Evolutionary conservation across 176 grass and related monocot species (phyloP).

Genomic region (Ampelocalamus luodianensis): DNA sequence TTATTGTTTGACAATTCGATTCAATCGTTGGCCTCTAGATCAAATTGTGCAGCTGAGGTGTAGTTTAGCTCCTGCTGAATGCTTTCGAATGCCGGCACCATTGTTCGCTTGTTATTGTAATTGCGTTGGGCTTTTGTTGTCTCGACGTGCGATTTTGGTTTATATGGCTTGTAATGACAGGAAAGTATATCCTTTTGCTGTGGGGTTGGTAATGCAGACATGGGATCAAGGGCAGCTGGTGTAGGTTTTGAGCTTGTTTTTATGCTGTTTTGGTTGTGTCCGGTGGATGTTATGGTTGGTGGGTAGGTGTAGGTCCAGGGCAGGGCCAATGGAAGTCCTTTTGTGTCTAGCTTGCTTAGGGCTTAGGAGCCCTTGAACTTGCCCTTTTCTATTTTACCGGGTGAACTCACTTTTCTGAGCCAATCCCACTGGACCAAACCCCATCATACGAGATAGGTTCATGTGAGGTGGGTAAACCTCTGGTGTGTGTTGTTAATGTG

Average conservation of each 20-base stretch:
- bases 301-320: constrained; percentile 16
- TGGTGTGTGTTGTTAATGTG: too few species aligned
- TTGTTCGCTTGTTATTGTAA: constrained; percentile 1
- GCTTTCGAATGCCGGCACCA: background rate
- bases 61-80: constrained; percentile 13
- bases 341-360: background rate
- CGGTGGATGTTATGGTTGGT: background rate
- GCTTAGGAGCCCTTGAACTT: constrained; percentile 15
- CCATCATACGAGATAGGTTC: background rate
- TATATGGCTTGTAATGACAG: constrained; percentile 22
- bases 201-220: constrained; percentile 1
- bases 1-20: background rate
- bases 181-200: constrained; percentile 22
- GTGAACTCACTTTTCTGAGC: background rate
- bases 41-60: background rate
- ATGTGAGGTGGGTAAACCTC: too few species aligned
- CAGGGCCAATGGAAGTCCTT: constrained; percentile 14
- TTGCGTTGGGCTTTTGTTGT: background rate
- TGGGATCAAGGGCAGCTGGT: background rate
- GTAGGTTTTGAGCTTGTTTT: constrained; percentile 16
- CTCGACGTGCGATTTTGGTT: background rate
- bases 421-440: constrained; percentile 1
- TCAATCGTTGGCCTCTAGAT: background rate
- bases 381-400: background rate
- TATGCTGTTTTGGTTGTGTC: background rate